These are phyloP conservation scores for Xylaria sp. DNA, from an alignment of 2,329 filamentous ascomycete species.

Conservation along the genomic window DNA sequence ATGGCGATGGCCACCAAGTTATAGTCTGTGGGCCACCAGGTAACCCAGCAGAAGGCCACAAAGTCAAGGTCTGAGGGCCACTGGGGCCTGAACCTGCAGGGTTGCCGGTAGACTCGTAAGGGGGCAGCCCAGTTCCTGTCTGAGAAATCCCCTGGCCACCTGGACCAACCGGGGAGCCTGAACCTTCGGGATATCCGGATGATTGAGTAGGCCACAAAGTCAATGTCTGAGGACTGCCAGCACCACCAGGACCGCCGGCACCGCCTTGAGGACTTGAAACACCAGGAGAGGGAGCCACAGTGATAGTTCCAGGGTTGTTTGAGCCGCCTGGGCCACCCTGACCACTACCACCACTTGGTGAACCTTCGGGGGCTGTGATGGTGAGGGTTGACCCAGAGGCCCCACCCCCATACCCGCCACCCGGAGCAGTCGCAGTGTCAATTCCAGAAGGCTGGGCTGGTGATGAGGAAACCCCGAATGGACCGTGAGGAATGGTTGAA, in stretches of 20 bases:
- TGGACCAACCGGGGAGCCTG: too few relatives aligned
- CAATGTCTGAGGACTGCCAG: too few relatives aligned
- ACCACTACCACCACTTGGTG: conserved; percentile 14
- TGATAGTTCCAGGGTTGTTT: conserved; percentile 8
- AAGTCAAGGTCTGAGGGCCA: too few relatives aligned
- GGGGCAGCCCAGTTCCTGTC: not conserved
- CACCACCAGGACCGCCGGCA: too few relatives aligned
- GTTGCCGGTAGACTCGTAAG: not conserved
- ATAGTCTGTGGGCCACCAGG: too few relatives aligned
- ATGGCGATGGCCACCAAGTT: too few relatives aligned
- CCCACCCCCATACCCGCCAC: conserved; percentile 19
- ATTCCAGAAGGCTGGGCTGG: conserved; percentile 20
- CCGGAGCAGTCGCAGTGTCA: conserved; percentile 17
- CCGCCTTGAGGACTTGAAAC: not conserved
- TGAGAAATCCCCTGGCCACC: not conserved
- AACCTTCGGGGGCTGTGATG: conserved; percentile 28
- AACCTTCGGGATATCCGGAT: not conserved
- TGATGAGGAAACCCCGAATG: conserved; percentile 27
- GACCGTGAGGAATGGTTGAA: conserved; percentile 27
- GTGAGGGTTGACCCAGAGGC: conserved; percentile 31
- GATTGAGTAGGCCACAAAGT: too few relatives aligned
- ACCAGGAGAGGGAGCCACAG: not conserved
- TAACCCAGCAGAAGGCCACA: conserved; percentile 21
- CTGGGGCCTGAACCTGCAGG: not conserved
- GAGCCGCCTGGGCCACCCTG: conserved; percentile 14